Conservation (phyloP, 345 rosid genomes). For the Citrus sinensis region DVS_A1.0 CM039167.1:6348501-6349000, state of each 20-base stretch:
- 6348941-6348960: not conserved
- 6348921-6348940: not conserved
- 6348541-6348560: not conserved
- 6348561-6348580: not conserved
- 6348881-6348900: slow-evolving; percentile 2
- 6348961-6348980: not conserved
- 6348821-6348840: slow-evolving; percentile 3
- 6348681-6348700: not conserved
- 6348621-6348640: slow-evolving; percentile 6
- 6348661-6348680: not conserved
- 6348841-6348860: slow-evolving; percentile 4
- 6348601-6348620: not conserved
- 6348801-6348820: slow-evolving; percentile 27
- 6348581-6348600: slow-evolving; percentile 13
- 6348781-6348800: slow-evolving; percentile 21
- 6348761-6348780: slow-evolving; percentile 21
- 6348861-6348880: not conserved
- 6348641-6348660: slow-evolving; percentile 34
- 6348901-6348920: slow-evolving; percentile 15
- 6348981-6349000: not conserved
- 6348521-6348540: slow-evolving; percentile 5
- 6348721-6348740: slow-evolving; percentile 9
- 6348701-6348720: not conserved
- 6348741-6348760: not conserved
- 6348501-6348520: not conserved